Evolutionary conservation across 352 stramenopile species (phyloP).

Genomic region (Phytophthora cactorum): DNA sequence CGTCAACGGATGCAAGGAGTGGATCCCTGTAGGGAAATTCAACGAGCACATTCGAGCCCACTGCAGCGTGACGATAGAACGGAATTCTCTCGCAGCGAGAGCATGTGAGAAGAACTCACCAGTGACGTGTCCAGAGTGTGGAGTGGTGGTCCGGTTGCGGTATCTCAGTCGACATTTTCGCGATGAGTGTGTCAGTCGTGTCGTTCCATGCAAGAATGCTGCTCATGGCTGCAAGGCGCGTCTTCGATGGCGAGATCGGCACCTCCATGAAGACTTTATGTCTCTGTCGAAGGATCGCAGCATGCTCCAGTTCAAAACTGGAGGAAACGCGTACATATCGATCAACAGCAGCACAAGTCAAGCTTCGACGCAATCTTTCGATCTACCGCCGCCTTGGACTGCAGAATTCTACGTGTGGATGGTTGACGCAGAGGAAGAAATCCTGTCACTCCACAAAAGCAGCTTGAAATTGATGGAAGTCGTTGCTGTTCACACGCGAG

Average conservation of each 20-base stretch:
- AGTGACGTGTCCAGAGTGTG: slow-evolving; percentile 61
- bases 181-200: slow-evolving; percentile 63
- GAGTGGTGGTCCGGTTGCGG: slow-evolving; percentile 43
- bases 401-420: slow-evolving; percentile 76
- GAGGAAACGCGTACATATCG: slow-evolving; percentile 51
- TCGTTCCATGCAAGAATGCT: slow-evolving; percentile 74
- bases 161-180: slow-evolving; percentile 46
- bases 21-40: slow-evolving; percentile 69
- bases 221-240: slow-evolving; percentile 63
- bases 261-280: slow-evolving; percentile 74
- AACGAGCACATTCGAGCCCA: slow-evolving; percentile 51
- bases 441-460: slow-evolving; percentile 50
- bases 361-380: slow-evolving; percentile 9
- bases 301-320: slow-evolving; percentile 58
- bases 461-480: slow-evolving; percentile 53
- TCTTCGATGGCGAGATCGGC: slow-evolving; percentile 70
- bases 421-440: slow-evolving; percentile 52
- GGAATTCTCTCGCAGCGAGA: slow-evolving; percentile 56
- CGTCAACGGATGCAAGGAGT: slow-evolving; percentile 65
- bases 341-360: slow-evolving; percentile 32
- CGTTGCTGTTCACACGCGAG: slow-evolving; percentile 37
- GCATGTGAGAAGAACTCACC: slow-evolving; percentile 55
- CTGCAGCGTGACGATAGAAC: slow-evolving; percentile 61
- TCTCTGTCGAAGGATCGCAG: slow-evolving; percentile 48
- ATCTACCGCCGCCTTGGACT: slow-evolving; percentile 72